Percentiles rank a stretch among this genome's conserved stretches.
phyloP scores from a whole-genome alignment of 1,139 yeast genomes.

The Suhomyces bribrorum region DNA sequence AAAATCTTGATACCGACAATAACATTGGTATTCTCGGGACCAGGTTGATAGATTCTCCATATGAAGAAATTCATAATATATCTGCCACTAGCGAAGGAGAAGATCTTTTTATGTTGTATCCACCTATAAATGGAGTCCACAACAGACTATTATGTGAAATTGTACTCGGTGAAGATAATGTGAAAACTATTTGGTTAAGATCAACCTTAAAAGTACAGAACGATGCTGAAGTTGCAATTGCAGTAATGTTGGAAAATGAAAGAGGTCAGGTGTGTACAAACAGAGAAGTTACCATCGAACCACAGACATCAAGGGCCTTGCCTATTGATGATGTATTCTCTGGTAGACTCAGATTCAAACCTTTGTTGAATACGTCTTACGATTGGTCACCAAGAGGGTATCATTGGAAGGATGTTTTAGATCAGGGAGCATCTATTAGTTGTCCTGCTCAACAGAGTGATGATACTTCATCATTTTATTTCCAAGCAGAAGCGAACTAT shows the following conservation, averaged over 20 bases:
- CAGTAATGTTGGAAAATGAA: slow-evolving; percentile 33
- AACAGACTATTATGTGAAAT: slow-evolving; percentile 76
- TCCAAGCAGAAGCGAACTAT: slow-evolving; percentile 72
- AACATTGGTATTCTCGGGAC: slow-evolving; percentile 64
- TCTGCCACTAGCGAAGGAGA: slow-evolving; percentile 86
- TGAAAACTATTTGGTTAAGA: slow-evolving; percentile 71
- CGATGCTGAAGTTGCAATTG: slow-evolving; percentile 64
- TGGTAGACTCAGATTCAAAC: slow-evolving; percentile 60
- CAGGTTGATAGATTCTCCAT: slow-evolving; percentile 54
- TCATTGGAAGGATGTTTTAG: slow-evolving; percentile 64
- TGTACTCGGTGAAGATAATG: slow-evolving; percentile 67
- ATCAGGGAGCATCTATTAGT: slow-evolving; percentile 55
- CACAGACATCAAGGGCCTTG: slow-evolving; percentile 60
- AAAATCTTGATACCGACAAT: slow-evolving; percentile 68
- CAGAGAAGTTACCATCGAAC: slow-evolving; percentile 40
- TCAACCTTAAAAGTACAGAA: slow-evolving; percentile 76
- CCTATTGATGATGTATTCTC: slow-evolving; percentile 73
- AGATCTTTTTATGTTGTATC: slow-evolving; percentile 65
- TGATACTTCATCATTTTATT: slow-evolving; percentile 55
- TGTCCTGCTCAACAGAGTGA: slow-evolving; percentile 50
- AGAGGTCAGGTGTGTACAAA: slow-evolving; percentile 8
- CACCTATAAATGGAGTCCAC: slow-evolving; percentile 64
- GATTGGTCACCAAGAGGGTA: slow-evolving; percentile 67
- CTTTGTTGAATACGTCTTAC: slow-evolving; percentile 54
- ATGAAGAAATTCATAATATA: slow-evolving; percentile 54